Evolutionary conservation across 768 basidiomycete species (phyloP).

Genomic region (Suillus hirtellus): DNA sequence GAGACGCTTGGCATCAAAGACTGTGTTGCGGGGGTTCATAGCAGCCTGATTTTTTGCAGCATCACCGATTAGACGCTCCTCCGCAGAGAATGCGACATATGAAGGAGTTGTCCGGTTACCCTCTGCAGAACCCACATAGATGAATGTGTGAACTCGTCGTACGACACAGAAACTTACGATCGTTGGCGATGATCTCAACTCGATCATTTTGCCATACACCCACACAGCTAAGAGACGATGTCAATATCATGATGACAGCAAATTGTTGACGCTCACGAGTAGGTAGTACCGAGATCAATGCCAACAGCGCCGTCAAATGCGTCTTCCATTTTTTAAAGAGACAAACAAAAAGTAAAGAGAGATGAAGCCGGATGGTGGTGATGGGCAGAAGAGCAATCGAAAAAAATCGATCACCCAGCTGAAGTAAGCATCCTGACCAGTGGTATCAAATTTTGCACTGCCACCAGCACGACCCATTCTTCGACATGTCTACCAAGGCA

Average conservation of each 20-base stretch:
- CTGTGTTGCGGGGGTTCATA: conserved; percentile 99
- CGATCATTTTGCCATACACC: conserved; percentile 99
- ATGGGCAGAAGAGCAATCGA: conserved; percentile 31
- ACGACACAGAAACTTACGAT: conserved; percentile 56
- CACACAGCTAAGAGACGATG: conserved; percentile 69
- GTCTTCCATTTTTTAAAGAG: conserved; percentile 76
- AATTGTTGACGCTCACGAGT: conserved; percentile 62
- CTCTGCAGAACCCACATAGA: conserved; percentile 49
- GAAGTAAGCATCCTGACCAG: conserved; percentile 48
- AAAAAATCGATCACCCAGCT: conserved; percentile 46
- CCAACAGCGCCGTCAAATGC: conserved; percentile 95
- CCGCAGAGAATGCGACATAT: conserved; percentile 96
- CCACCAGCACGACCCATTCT: conserved; percentile 23
- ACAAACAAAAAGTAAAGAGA: conserved; percentile 28
- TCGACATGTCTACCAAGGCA: conserved; percentile 28
- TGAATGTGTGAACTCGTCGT: not conserved
- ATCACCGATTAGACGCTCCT: conserved; percentile 98
- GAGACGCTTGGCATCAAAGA: conserved; percentile 99
- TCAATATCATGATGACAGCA: conserved; percentile 19
- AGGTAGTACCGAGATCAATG: conserved; percentile 96
- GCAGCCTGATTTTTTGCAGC: conserved; percentile 98
- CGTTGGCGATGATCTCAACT: conserved; percentile 98
- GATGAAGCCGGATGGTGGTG: conserved; percentile 37
- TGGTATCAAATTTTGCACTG: conserved; percentile 32
- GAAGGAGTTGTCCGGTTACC: conserved; percentile 99